Conservation (phyloP, 768 basidiomycete genomes). For the Leccinum boreale region DNA sequence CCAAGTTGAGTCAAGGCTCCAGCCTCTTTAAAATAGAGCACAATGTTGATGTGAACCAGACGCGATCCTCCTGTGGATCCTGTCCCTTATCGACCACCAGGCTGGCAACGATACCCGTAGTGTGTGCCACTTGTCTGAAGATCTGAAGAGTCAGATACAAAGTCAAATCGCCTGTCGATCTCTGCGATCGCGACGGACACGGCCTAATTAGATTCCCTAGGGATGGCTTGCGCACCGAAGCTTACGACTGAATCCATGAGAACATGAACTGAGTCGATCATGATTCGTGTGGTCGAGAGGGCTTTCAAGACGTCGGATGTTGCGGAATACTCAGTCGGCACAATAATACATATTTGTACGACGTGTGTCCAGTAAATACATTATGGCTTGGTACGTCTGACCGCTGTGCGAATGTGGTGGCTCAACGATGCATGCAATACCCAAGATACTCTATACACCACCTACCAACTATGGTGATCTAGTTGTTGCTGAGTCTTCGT, state of each 20-base stretch:
- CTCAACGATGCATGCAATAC: background rate
- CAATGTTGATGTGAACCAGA: too few species aligned
- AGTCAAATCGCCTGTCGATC: too few species aligned
- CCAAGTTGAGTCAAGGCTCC: too few species aligned
- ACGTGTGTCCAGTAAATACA: background rate
- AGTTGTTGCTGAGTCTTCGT: background rate
- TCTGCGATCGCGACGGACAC: background rate
- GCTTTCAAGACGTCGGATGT: background rate
- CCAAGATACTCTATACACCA: background rate
- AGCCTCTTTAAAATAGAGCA: too few species aligned
- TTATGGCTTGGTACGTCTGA: background rate
- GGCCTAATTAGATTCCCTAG: background rate
- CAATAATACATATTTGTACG: background rate
- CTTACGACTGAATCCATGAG: too few species aligned
- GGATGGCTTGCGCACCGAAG: too few species aligned
- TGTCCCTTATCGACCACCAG: background rate
- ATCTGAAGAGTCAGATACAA: too few species aligned
- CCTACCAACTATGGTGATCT: background rate
- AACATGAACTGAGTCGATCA: background rate
- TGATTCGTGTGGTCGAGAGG: background rate
- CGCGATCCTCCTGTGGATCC: too few species aligned
- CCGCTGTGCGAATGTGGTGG: background rate
- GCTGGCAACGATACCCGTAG: background rate
- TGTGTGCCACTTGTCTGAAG: too few species aligned
- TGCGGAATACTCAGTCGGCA: background rate